Evolutionary conservation across 2,329 filamentous ascomycete genomes (phyloP), one percentile per base, ranked within the genome.

Genomic region (Trichoderma breve): DNA sequence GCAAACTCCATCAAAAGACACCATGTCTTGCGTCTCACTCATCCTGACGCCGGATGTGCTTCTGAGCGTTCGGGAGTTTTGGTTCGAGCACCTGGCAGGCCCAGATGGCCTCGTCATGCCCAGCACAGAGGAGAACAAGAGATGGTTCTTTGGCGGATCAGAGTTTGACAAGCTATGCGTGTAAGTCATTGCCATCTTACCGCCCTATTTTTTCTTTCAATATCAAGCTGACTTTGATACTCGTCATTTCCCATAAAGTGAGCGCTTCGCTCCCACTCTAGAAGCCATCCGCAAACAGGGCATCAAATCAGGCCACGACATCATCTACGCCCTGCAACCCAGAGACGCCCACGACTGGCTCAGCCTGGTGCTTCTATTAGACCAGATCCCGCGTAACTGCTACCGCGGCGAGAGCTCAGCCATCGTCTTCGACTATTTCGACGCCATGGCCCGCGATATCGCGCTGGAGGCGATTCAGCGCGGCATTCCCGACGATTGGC

Each of bases 371-470:
- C 75, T 92, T 2, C 82, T 92, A 2, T 83, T 92, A 3, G 90
- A 92, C 73, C 90, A 92, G 76, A 83, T 91, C 55, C 83, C 89
- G 0, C 86, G 90, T 2, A 91, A 92, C 76, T 83, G 88, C 74
- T 89, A 86, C 79, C 88, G 90, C 15, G 84, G 82, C 0, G 80
- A 82, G 0, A 79, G 87, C 28, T 78, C 82, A 0, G 73, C 66
- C 2, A 57, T 86, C 3, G 79, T 86, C 12, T 91, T 90, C 76
- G 80, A 72, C 1, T 83, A 86, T 74, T 91, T 89, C 74, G 89
- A 91, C 74, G 84, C 83, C 7, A 79, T 91, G 3, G 83, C 86
- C 0, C 79, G 80, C n/a, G 80, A 84, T 2, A 76, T 90, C 7
- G 77, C 84, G 1, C 65, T 76, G 4, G 67, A 77, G 34, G 78